Base-by-base conservation (phyloP, 2,329 filamentous ascomycete genomes). In the Aspergillus sp. region DNA sequence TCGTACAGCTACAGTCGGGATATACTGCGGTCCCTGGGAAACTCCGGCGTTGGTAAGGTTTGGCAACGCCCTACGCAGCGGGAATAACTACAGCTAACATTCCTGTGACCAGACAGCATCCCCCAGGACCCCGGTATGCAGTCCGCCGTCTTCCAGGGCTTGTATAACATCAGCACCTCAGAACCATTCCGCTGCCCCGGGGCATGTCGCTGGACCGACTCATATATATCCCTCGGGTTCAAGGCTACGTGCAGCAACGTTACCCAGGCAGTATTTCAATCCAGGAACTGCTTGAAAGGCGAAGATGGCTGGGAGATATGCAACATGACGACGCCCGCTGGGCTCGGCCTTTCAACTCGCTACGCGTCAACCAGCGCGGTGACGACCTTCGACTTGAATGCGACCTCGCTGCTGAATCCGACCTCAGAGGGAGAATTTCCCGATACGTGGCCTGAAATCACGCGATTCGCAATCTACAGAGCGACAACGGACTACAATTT, bases 151-250 rank as follows among this genome's bases (percentile, higher is more conserved):
- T 41, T 58, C 22, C 55, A 57, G 50, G 58, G 60, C 15, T 18
- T 62, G 2, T 60, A 57, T 22, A 55, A 42, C 11, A 50, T 62
- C 58, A 53, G 55, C 26, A 44, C 24, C 32, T 7, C 56, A 20
- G 58, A 58, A 43, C n/a, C 50, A 32, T 62, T 62, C 55, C 42
- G 32, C 17, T 62, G 60, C 50, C 56, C 60, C 12, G 60, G 60
- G 20, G 7, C 36, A 18, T 62, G 60, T 55, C 49, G 44, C 12
- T 62, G 60, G 60, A 48, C 24, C 15, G 50, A 15, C 47, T 50
- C 55, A 48, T 60, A 62, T 20, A 47, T 58, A 44, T 58, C 60
- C 26, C 58, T 62, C 17, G 60, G 60, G 50, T 62, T 60, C 55
- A 61, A 54, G 26, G 2, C 53, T 24, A 30, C 53, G 41, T 62